Base-by-base conservation (phyloP, 305 asterid species). In the Fraxinus dipetala region DNA sequence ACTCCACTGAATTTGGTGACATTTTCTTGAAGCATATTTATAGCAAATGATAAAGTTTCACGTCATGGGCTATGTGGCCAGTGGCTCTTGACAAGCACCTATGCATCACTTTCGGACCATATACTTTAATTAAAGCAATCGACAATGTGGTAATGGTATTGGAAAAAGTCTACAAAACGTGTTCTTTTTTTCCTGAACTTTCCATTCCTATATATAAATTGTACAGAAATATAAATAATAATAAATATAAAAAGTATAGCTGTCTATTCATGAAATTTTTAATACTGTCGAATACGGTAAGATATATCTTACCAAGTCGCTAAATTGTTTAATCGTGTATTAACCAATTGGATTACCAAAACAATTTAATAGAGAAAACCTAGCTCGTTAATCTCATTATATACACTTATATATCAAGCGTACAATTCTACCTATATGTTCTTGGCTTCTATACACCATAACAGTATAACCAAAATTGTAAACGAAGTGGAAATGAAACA, bases 151-250 rank as follows among this genome's bases (percentile, higher is more conserved):
- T 51, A 13, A 51, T 65, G 76, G 79, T 69, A 67, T 78, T 75
- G 82, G 81, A 61, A 72, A 88, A 82, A 38, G 85, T 83, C 83
- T 51, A 5, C 30, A 79, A 76, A 81, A 81, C 85, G 87, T 81
- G 85, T 85, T 67, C 63, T 26, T 76, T 38, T 11, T 43, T 31
- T 28, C 77, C 77, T 80, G 70, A 73, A 6, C 76, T 79, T 77
- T 82, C 20, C 43, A 76, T 65, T 72, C 38, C 61, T 30, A 30
- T 5, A 69, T 69, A 28, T 69, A 13, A 28, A 28, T 4, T 65
- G 73, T 26, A 24, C 30, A 67, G 35, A 67, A 67, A 26, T 28
- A 63, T 4, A 13, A 54, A n/a, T 16, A 54, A 54, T 16, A 54
- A 51, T 4, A 51, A 1, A 11, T 45, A 51, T 51, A 61, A 5